Evolutionary conservation across 148 eudicot species (phyloP), one percentile per base, ranked within the genome.

Genomic region (Persicaria maculosa): DNA sequence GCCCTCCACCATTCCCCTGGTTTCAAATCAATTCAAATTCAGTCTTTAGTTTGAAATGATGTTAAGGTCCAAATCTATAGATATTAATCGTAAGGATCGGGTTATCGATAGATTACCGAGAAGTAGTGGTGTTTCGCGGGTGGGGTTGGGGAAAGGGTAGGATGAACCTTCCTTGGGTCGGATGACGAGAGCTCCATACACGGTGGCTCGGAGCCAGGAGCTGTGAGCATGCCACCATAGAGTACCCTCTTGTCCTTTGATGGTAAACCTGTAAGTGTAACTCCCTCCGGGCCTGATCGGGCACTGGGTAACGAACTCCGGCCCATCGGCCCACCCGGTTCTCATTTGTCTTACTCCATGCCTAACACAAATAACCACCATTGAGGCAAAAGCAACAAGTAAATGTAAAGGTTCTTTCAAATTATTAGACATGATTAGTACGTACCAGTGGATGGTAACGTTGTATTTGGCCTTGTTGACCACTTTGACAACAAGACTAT

Each of bases 1-100:
- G 86, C 87, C 64, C 92, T 78, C 98, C 96, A 94, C 98, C 98
- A 95, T 80, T 95, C 98, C 69, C 97, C 98, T 94, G 14, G 16
- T 3, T n/a, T n/a, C n/a, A n/a, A n/a, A n/a, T n/a, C n/a, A n/a
- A n/a, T n/a, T n/a, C n/a, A n/a, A n/a, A n/a, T n/a, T n/a, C n/a
- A n/a, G n/a, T n/a, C n/a, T n/a, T n/a, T n/a, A n/a, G n/a, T n/a
- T n/a, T n/a, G n/a, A n/a, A n/a, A n/a, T n/a, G n/a, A n/a, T n/a
- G n/a, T n/a, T n/a, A n/a, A n/a, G n/a, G n/a, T n/a, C n/a, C n/a
- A n/a, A n/a, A n/a, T n/a, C n/a, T n/a, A n/a, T n/a, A n/a, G n/a
- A n/a, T n/a, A n/a, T n/a, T n/a, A n/a, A n/a, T n/a, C n/a, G n/a
- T n/a, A 58, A 22, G 0, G 9, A n/a, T 58, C 22, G 31, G 16